phyloP scores from a whole-genome alignment of 768 basidiomycete species.

The Mycena rebaudengoi region DNA sequence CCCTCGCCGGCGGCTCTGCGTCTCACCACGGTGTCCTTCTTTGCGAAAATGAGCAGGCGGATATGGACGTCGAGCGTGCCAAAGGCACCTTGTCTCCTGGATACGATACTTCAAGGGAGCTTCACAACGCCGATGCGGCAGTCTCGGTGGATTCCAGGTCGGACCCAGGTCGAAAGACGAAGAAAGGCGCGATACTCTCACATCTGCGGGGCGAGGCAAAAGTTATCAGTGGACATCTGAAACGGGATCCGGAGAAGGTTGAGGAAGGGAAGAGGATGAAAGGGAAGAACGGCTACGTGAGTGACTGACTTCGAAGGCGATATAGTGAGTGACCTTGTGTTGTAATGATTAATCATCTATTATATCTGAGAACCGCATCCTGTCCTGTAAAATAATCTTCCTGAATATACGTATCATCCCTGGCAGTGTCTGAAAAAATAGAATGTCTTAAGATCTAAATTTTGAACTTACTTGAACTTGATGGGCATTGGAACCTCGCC shows the following conservation, averaged over 20 bases:
- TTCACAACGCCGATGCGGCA: too few species aligned
- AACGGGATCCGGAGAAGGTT: not conserved
- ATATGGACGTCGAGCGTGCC: conserved; percentile 15
- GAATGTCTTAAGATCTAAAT: too few species aligned
- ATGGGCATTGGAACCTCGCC: too few species aligned
- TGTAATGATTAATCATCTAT: too few species aligned
- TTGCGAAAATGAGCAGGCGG: conserved; percentile 2
- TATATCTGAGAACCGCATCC: too few species aligned
- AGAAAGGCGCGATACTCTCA: not conserved
- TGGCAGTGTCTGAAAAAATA: too few species aligned
- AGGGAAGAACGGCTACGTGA: too few species aligned
- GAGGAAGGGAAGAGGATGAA: conserved; percentile 23
- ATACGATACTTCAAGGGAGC: not conserved
- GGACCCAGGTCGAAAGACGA: conserved; percentile 1
- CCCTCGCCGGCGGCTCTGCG: not conserved
- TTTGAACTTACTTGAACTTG: too few species aligned
- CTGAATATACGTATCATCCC: too few species aligned
- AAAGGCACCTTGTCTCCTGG: not conserved
- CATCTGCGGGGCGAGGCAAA: conserved; percentile 11
- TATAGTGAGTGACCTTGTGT: too few species aligned
- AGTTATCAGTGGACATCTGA: conserved; percentile 3
- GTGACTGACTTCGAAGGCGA: too few species aligned
- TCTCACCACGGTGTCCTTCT: not conserved
- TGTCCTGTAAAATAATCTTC: too few species aligned
- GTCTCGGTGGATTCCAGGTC: conserved; percentile 6